Evolutionary conservation across 495 filamentous ascomycete genomes (phyloP).

Genomic region (Penicillium parvum): DNA sequence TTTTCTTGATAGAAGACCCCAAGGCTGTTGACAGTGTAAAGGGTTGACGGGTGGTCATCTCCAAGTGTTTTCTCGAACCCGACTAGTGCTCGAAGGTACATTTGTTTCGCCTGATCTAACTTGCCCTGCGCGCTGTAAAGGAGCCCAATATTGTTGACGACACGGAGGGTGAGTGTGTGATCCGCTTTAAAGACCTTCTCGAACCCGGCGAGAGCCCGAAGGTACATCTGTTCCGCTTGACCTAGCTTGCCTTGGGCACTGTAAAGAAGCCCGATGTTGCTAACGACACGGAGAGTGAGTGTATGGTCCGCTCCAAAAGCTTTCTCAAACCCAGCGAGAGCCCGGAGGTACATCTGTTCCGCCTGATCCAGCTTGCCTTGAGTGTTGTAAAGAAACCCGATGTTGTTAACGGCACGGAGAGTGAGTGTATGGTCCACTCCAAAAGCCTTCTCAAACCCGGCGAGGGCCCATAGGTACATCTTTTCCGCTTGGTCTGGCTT

Average conservation of each 20-base stretch:
- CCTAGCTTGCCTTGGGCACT: conserved; percentile 18
- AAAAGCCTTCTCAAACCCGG: too few relatives aligned
- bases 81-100: conserved; percentile 22
- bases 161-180: background rate
- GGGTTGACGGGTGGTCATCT: background rate
- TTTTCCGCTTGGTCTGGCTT: conserved; percentile 26
- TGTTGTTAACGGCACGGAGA: background rate
- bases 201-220: conserved; percentile 20
- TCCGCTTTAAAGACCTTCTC: conserved; percentile 18
- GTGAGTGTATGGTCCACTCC: background rate
- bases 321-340: too few relatives aligned
- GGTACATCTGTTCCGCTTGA: conserved; percentile 25
- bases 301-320: background rate
- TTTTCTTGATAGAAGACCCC: conserved; percentile 13
- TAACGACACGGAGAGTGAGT: background rate
- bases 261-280: conserved; percentile 21
- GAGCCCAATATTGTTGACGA: conserved; percentile 18
- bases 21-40: conserved; percentile 16
- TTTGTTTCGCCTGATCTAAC: conserved; percentile 19
- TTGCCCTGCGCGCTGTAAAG: conserved; percentile 19
- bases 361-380: conserved; percentile 29
- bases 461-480: too few relatives aligned
- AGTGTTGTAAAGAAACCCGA: conserved; percentile 5
- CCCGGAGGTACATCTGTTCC: conserved; percentile 12
- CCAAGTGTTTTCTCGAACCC: conserved; percentile 22